Evolutionary conservation across 345 rosid species (phyloP).

Genomic region (Citrus glauca): DNA sequence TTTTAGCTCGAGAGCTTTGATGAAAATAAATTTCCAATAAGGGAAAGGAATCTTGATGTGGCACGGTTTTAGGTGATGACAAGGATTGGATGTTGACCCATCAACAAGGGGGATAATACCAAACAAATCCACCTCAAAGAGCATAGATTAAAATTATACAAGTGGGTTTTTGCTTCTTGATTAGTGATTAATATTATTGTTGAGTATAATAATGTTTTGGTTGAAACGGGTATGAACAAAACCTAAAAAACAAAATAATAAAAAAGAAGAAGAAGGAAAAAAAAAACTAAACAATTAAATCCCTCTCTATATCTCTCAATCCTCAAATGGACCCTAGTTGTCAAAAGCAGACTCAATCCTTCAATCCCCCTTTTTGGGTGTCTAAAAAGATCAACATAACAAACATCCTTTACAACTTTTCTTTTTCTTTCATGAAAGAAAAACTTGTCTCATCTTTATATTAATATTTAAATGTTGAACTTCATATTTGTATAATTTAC

Average conservation of each 20-base stretch:
- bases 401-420: constrained; percentile 1
- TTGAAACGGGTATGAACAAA: constrained; percentile 21
- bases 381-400: not conserved
- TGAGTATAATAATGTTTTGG: constrained; percentile 27
- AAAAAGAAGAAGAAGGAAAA: not conserved
- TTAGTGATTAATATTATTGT: constrained; percentile 18
- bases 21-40: constrained; percentile 32
- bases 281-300: not conserved
- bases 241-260: constrained; percentile 7
- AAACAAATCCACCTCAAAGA: constrained; percentile 58
- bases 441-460: constrained; percentile 23
- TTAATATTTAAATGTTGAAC: constrained; percentile 13
- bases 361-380: not conserved
- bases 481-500: not conserved
- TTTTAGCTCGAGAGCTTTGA: not conserved
- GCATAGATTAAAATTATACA: constrained; percentile 26
- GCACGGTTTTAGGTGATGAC: constrained; percentile 96
- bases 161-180: constrained; percentile 45
- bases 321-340: not conserved
- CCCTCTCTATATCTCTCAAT: not conserved
- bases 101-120: constrained; percentile 91
- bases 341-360: constrained; percentile 20
- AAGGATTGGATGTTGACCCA: constrained; percentile 89
- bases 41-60: constrained; percentile 74
- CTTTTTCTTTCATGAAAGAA: constrained; percentile 14